These are phyloP conservation scores for Acacia confusa DNA, from an alignment of 306 rosid genomes.

Conservation along the genomic window DNA sequence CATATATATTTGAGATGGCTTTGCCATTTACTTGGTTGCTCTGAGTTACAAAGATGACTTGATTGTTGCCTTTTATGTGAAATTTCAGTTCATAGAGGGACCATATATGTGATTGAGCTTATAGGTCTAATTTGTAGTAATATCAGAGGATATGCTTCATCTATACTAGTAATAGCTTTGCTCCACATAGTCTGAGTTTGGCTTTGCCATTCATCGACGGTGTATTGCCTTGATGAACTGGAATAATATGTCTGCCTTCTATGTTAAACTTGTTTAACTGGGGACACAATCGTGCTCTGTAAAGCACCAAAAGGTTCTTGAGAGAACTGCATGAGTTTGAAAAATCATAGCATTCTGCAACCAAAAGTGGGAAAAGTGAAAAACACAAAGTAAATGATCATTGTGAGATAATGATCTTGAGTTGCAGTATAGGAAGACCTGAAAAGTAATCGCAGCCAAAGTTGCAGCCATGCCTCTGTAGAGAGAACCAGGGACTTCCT, in stretches of 20 bases:
- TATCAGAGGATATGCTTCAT: neutral
- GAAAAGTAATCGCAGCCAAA: conserved; percentile 68
- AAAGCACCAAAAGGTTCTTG: conserved; percentile 65
- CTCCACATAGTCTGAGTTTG: neutral
- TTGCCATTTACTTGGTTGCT: neutral
- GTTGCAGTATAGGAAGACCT: conserved; percentile 33
- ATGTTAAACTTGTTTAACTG: conserved; percentile 30
- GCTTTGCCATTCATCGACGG: neutral
- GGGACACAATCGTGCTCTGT: conserved; percentile 57
- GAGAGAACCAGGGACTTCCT: conserved; percentile 55
- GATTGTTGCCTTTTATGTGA: neutral
- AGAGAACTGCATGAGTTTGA: conserved; percentile 64
- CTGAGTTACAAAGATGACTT: neutral
- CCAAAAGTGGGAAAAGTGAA: neutral
- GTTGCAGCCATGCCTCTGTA: conserved; percentile 73
- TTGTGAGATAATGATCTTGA: too few species aligned
- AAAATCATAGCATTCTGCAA: conserved; percentile 81
- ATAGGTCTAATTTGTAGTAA: neutral
- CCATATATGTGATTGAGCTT: conserved; percentile 1
- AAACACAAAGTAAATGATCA: neutral
- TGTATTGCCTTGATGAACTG: neutral
- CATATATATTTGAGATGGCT: conserved; percentile 14
- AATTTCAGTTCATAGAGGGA: neutral
- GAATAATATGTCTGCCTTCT: neutral
- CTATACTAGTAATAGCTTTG: neutral